These are phyloP conservation scores for Colletotrichum abscissum DNA, from an alignment of 2,329 filamentous ascomycete genomes.

Conservation along the genomic window DNA sequence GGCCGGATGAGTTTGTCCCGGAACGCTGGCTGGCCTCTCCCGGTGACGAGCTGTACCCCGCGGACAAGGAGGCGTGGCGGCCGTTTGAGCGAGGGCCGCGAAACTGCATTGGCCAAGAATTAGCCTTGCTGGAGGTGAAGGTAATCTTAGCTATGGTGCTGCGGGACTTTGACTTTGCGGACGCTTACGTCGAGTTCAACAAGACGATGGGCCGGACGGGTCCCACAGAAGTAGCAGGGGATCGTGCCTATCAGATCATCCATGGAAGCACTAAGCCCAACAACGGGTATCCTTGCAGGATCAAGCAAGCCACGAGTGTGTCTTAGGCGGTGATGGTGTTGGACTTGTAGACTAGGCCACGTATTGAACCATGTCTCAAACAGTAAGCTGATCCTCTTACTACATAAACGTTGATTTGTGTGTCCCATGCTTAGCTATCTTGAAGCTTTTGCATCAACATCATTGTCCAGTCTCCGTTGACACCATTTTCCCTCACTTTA, in stretches of 20 bases:
- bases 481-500: neutral
- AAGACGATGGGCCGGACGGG: neutral
- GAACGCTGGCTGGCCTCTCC: conserved; percentile 53
- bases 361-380: neutral
- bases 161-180: neutral
- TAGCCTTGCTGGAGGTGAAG: conserved; percentile 60
- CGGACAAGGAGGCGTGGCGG: conserved; percentile 57
- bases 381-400: neutral
- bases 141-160: conserved; percentile 58
- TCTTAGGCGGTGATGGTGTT: neutral
- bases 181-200: conserved; percentile 13
- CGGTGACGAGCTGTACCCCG: conserved; percentile 44
- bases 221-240: conserved; percentile 5
- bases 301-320: neutral
- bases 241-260: conserved; percentile 7
- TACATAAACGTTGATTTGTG: neutral
- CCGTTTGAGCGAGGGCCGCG: conserved; percentile 48
- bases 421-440: neutral
- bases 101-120: conserved; percentile 50
- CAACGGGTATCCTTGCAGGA: conserved; percentile 5
- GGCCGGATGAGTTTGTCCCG: conserved; percentile 52
- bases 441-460: neutral
- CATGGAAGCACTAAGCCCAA: conserved; percentile 5
- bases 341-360: neutral
- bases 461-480: neutral